phyloP scores from a whole-genome alignment of 805 yeast species.

The Saturnispora hagleri region DNA sequence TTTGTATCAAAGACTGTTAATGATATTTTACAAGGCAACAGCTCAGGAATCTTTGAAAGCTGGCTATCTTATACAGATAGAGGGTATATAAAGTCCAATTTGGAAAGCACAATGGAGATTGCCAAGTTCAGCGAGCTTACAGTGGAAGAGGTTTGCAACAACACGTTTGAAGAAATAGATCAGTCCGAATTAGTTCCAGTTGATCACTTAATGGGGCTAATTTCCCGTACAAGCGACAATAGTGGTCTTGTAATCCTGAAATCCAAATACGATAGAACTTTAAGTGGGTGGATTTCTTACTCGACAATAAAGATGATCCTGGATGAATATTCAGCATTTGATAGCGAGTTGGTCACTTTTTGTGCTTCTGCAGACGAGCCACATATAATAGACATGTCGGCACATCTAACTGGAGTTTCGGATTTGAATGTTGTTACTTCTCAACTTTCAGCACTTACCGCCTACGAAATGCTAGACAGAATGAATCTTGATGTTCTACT shows the following conservation, averaged over 20 bases:
- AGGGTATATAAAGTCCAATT: slow-evolving; percentile 34
- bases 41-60: slow-evolving; percentile 56
- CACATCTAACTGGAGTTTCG: neutral
- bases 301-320: neutral
- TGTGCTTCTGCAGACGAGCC: neutral
- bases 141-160: neutral
- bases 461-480: slow-evolving; percentile 5
- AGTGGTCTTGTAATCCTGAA: slow-evolving; percentile 3
- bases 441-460: slow-evolving; percentile 1
- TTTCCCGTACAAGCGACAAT: neutral
- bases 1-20: slow-evolving; percentile 65
- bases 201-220: neutral
- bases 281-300: slow-evolving; percentile 2
- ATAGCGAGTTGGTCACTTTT: neutral
- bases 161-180: neutral
- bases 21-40: slow-evolving; percentile 41
- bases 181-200: slow-evolving; percentile 1
- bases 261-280: neutral
- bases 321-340: neutral
- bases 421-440: neutral
- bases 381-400: neutral
- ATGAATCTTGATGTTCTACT: neutral
- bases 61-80: slow-evolving; percentile 36
- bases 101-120: slow-evolving; percentile 21
- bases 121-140: slow-evolving; percentile 5